Percentiles rank a stretch among this genome's conserved stretches.
Conservation (phyloP, 441 rosid species). For the Jatropha multifida region DNA sequence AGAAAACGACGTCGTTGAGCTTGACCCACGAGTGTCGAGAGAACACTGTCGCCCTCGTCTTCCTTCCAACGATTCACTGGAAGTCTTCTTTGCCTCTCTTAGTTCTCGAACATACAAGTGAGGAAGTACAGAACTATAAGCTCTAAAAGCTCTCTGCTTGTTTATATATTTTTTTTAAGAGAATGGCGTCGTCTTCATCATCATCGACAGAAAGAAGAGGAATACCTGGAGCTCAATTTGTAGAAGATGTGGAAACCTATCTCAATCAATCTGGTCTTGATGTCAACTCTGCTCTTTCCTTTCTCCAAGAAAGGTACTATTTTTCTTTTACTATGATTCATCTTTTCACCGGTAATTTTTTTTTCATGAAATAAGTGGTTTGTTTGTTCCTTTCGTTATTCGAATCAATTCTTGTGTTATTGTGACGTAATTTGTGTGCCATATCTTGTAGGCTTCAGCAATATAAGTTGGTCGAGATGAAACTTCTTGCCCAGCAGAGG, state of each 20-base stretch:
- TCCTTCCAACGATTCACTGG: background rate
- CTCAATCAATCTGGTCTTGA: slow-evolving; percentile 69
- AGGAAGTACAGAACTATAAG: background rate
- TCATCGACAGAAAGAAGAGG: slow-evolving; percentile 74
- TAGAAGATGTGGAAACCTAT: slow-evolving; percentile 72
- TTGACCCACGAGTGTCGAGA: background rate
- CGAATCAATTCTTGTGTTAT: background rate
- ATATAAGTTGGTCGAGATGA: slow-evolving; percentile 90
- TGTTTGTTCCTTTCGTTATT: background rate
- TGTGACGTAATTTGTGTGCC: background rate
- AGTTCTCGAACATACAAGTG: background rate
- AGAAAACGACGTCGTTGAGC: slow-evolving; percentile 1
- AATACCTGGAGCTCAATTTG: slow-evolving; percentile 88
- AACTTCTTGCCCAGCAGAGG: slow-evolving; percentile 88
- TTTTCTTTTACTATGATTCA: slow-evolving; percentile 8
- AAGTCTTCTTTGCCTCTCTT: background rate
- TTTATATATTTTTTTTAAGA: background rate
- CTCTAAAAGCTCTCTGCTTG: background rate
- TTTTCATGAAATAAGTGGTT: background rate
- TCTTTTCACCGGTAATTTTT: background rate
- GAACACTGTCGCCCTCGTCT: background rate
- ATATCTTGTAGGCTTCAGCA: slow-evolving; percentile 67
- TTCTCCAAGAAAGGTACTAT: slow-evolving; percentile 81
- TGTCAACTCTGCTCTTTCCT: slow-evolving; percentile 67
- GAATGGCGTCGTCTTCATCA: slow-evolving; percentile 46